A percentile compares a stretch with the other conserved stretches of the same genome.
Evolutionary conservation across 306 rosid species (phyloP).

Genomic region (Cicer chorassanicum): DNA sequence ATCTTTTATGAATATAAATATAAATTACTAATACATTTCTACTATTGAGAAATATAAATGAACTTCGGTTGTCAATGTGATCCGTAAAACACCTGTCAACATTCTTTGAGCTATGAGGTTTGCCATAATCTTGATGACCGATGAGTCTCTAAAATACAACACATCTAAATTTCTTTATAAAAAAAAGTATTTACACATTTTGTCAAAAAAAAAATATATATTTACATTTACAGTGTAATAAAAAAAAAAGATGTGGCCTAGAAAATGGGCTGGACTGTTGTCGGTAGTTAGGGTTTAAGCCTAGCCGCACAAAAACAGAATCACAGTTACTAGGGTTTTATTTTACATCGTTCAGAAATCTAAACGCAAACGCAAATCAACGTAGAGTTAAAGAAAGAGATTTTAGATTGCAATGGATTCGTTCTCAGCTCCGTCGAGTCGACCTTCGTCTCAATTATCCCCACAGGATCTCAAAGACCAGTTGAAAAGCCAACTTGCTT

Average conservation of each 20-base stretch:
- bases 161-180: no score
- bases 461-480: conserved; percentile 71
- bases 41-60: no score
- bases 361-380: background rate
- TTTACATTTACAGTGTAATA: background rate
- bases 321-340: background rate
- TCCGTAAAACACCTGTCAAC: no score
- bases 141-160: no score
- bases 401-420: conserved; percentile 68
- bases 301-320: background rate
- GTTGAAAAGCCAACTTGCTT: conserved; percentile 83
- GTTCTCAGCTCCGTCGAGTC: conserved; percentile 64
- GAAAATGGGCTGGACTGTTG: conserved; percentile 9
- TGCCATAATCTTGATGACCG: no score
- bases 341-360: background rate
- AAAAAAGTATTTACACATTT: no score
- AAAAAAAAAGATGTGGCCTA: background rate
- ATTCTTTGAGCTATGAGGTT: no score
- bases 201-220: no score
- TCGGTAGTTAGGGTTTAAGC: conserved; percentile 31
- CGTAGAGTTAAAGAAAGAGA: background rate
- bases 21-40: no score
- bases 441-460: conserved; percentile 61
- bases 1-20: no score
- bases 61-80: no score